Evolutionary conservation across 192 early-diverging fungal genomes (phyloP).

Genomic region (Pilobolus umbonatus): DNA sequence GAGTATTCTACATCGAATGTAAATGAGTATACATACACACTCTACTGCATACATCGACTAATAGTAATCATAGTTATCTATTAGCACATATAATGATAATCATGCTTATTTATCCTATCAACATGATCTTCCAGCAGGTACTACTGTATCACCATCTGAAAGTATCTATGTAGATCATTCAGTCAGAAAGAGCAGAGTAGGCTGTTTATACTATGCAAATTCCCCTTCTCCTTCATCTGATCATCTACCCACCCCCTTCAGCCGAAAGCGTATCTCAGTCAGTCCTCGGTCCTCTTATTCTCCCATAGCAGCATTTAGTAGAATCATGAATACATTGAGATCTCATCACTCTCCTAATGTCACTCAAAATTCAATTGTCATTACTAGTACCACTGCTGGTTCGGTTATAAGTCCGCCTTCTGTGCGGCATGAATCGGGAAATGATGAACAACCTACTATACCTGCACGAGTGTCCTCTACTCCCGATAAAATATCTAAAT

Average conservation of each 20-base stretch:
- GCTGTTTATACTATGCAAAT: too few species aligned
- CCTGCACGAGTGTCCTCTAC: constrained; percentile 29
- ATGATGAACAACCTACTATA: too few species aligned
- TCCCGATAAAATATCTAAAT: constrained; percentile 29
- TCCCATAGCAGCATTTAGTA: constrained; percentile 18
- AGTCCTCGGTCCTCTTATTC: constrained; percentile 17
- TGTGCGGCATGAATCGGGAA: not conserved
- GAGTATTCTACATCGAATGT: too few species aligned
- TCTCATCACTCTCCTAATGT: not conserved
- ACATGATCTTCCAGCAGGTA: not conserved
- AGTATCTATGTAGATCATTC: too few species aligned
- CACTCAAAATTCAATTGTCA: not conserved
- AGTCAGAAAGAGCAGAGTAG: too few species aligned
- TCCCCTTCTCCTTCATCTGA: constrained; percentile 16
- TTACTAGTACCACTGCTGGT: not conserved
- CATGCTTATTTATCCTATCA: too few species aligned
- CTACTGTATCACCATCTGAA: constrained; percentile 9
- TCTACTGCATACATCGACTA: too few species aligned
- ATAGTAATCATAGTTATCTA: too few species aligned
- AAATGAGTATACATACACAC: too few species aligned
- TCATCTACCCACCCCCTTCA: not conserved
- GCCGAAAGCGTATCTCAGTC: constrained; percentile 8
- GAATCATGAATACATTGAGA: constrained; percentile 16
- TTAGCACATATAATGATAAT: too few species aligned
- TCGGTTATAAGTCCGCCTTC: not conserved